Conservation (phyloP, 352 stramenopile genomes). For the Phytopythium cucurbitacearum region DNA sequence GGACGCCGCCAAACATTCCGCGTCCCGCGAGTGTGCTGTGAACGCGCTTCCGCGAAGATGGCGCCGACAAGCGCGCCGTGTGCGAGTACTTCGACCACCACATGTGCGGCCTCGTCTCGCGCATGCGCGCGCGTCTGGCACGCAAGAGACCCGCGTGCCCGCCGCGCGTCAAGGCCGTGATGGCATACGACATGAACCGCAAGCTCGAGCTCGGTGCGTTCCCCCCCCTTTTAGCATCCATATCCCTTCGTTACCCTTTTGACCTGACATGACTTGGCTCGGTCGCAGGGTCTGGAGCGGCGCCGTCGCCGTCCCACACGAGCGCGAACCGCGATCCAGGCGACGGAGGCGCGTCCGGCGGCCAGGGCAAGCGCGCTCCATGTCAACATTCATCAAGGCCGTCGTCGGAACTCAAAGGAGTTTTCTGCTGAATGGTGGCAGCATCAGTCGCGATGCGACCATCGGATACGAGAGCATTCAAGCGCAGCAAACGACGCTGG, state of each 20-base stretch:
- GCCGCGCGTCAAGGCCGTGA: constrained; percentile 37
- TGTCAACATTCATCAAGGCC: no score
- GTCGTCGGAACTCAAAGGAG: no score
- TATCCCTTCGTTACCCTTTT: constrained; percentile 4
- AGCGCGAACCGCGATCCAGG: background rate
- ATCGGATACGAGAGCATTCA: no score
- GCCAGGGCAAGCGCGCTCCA: no score
- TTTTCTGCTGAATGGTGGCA: no score
- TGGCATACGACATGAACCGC: constrained; percentile 40
- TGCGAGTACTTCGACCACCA: constrained; percentile 79
- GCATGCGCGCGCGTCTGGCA: constrained; percentile 63
- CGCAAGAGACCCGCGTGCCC: constrained; percentile 54
- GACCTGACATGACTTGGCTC: background rate
- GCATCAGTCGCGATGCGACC: no score
- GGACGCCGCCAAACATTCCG: constrained; percentile 38
- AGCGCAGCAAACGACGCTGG: no score
- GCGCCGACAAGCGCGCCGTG: constrained; percentile 51
- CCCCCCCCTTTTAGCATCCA: constrained; percentile 6
- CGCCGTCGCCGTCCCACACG: background rate
- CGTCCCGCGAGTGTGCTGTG: constrained; percentile 53
- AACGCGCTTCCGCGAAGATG: constrained; percentile 58
- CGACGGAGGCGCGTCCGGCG: no score
- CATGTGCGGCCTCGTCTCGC: constrained; percentile 61
- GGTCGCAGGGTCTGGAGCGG: background rate
- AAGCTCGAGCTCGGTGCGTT: constrained; percentile 18